Base-by-base conservation (phyloP, 2,329 filamentous ascomycete genomes). In the Aspergillus sp. region DNA sequence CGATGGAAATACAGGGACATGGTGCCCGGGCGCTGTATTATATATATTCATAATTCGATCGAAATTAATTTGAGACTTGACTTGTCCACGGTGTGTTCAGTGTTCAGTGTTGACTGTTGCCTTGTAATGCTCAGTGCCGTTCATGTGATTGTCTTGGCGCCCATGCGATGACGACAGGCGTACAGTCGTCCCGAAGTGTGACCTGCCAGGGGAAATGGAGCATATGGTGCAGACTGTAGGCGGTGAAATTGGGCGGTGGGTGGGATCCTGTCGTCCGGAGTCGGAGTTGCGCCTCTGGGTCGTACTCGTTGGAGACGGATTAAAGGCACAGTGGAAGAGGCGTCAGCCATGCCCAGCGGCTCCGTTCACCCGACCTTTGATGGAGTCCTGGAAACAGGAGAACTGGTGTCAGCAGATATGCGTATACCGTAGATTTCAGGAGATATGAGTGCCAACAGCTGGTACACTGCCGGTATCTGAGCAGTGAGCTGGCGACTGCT, bases 281-380 rank as follows among this genome's bases (percentile, higher is more conserved):
- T 49, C 55, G 44, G 55, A 24, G 23, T 17, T 21, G 21, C 21
- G 21, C 21, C 21, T 21, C 19, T 53, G 50, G 35, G 14, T 37
- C 27, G 35, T 17, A 17, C 6, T 15, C 15, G 19, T 14, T 27
- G 19, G 31, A 35, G 17, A 50, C 47, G 52, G 51, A 50, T 48
- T 9, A 55, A 48, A 52, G 35, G 41, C 47, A 49, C 27, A 23
- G 50, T 23, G 47, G 43, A 17, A 40, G 33, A 31, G 27, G 19
- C 14, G 21, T 24, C 31, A 57, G 31, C 39, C 35, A 17, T 33
- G 48, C 21, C 45, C 49, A 35, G 51, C 23, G 52, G 54, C 52
- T 61, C 61, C 61, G 61, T 60, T 62, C 59, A 58, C 19, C 61
- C 61, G 52, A 23, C 6, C 15, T 11, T 3, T 9, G 9, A 8